These are phyloP conservation scores for Solanum phureja DNA, from an alignment of 257 asterid genomes.

Conservation along the genomic window DNA sequence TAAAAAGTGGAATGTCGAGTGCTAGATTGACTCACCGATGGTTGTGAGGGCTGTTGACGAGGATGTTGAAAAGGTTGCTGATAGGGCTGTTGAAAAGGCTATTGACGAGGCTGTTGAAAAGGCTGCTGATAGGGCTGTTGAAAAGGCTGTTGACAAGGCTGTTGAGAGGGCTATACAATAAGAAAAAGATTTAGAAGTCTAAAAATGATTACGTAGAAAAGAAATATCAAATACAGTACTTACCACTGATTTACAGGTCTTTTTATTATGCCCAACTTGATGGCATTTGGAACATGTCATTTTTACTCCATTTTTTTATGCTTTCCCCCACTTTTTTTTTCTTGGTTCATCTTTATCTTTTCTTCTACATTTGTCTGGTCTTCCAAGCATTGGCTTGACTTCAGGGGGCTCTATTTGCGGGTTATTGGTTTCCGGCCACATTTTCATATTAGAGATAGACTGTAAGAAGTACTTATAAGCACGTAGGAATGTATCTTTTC, in stretches of 20 bases:
- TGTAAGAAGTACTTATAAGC: not conserved
- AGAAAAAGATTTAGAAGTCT: not conserved
- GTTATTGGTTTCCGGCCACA: not conserved
- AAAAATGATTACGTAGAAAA: not conserved
- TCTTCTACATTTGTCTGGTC: not conserved
- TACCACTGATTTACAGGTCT: not conserved
- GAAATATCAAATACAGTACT: not conserved
- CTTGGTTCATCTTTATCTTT: not conserved
- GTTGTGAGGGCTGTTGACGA: no score
- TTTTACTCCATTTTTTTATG: not conserved
- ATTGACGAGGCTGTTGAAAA: not conserved
- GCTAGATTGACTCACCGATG: not conserved
- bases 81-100: no score
- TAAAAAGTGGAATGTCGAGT: not conserved
- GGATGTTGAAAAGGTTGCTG: no score
- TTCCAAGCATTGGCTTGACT: not conserved
- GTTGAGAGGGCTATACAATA: not conserved
- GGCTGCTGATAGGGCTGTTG: no score
- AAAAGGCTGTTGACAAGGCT: rapidly evolving
- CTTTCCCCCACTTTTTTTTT: not conserved
- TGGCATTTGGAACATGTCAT: not conserved
- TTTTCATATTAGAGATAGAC: no score
- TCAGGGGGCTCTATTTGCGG: not conserved
- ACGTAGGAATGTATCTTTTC: not conserved
- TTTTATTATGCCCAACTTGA: not conserved